phyloP scores from a whole-genome alignment of 495 filamentous ascomycete species.

The Talaromyces ruber region DNA sequence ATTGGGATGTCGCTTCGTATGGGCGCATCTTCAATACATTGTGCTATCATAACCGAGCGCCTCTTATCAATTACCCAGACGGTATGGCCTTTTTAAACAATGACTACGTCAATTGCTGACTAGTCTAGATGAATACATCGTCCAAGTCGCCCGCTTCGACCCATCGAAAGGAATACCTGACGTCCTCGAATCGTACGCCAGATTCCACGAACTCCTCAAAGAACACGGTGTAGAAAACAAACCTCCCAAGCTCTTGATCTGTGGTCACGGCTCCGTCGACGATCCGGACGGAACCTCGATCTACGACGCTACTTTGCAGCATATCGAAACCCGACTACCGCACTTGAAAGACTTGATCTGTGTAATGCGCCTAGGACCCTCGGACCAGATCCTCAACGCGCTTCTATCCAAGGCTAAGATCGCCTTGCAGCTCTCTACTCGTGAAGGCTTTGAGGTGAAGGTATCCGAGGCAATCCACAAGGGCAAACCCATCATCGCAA shows the following conservation, averaged over 20 bases:
- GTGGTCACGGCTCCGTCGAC: conserved; percentile 77
- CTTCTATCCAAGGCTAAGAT: conserved; percentile 67
- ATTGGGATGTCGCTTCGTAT: conserved; percentile 71
- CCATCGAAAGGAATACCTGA: conserved; percentile 80
- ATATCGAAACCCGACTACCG: conserved; percentile 49
- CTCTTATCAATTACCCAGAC: conserved; percentile 57
- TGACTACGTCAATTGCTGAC: background rate
- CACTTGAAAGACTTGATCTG: conserved; percentile 53
- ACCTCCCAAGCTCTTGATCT: conserved; percentile 67
- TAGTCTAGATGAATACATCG: conserved; percentile 56
- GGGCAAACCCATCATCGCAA: conserved; percentile 75
- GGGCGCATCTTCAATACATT: conserved; percentile 62
- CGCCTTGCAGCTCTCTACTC: conserved; percentile 70
- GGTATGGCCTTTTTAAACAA: conserved; percentile 24
- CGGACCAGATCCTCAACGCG: conserved; percentile 75
- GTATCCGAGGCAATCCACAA: conserved; percentile 84
- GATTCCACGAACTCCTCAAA: conserved; percentile 55
- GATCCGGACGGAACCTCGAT: conserved; percentile 72
- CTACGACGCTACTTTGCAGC: conserved; percentile 60
- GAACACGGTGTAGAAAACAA: conserved; percentile 28
- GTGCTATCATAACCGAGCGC: conserved; percentile 47
- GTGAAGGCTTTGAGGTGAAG: conserved; percentile 87
- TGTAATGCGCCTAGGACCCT: conserved; percentile 68
- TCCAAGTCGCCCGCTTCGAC: conserved; percentile 81
- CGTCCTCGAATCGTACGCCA: conserved; percentile 68